Evolutionary conservation across 768 basidiomycete species (phyloP).

Genomic region (Panaeolus cyanescens): DNA sequence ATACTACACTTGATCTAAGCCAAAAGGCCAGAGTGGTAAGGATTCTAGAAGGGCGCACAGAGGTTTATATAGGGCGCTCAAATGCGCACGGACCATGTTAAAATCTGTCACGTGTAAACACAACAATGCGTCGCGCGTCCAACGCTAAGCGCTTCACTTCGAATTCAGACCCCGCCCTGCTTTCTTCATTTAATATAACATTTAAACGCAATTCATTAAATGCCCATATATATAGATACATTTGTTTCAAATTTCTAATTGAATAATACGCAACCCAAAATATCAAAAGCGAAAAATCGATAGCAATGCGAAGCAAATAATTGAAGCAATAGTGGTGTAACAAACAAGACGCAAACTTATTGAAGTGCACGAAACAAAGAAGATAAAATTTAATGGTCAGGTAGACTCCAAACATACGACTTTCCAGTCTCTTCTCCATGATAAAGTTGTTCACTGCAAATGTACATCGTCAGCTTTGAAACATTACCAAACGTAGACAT

Average conservation of each 20-base stretch:
- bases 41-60: slow-evolving; percentile 12
- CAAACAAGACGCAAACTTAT: background rate
- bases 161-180: too few species aligned
- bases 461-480: background rate
- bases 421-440: slow-evolving; percentile 69
- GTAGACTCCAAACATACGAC: slow-evolving; percentile 57
- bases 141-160: too few species aligned
- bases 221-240: too few species aligned
- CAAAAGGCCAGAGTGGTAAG: slow-evolving; percentile 79
- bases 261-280: background rate
- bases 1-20: slow-evolving; percentile 90
- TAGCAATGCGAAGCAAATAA: slow-evolving; percentile 12
- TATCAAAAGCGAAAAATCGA: background rate
- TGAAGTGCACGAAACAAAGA: background rate
- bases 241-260: background rate
- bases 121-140: too few species aligned
- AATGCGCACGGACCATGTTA: background rate
- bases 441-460: slow-evolving; percentile 54
- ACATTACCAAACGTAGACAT: background rate
- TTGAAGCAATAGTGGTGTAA: slow-evolving; percentile 1
- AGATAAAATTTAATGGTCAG: slow-evolving; percentile 38
- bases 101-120: background rate
- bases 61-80: background rate
- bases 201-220: too few species aligned
- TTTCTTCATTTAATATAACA: too few species aligned